phyloP scores from a whole-genome alignment of 768 basidiomycete species.

The Tylopilus rubrobrunneus region DNA sequence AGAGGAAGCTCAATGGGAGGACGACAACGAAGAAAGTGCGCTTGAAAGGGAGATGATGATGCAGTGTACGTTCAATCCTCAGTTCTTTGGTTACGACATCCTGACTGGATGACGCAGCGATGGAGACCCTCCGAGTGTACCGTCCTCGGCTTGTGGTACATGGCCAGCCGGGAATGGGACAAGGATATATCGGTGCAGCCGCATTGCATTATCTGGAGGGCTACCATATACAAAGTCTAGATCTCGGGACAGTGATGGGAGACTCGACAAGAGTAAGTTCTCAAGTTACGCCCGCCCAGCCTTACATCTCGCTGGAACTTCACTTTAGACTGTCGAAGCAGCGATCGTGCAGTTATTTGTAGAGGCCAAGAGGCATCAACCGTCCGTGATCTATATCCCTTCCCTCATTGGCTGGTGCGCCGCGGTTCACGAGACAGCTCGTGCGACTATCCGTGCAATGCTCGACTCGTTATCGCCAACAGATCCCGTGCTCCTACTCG shows the following conservation, averaged over 20 bases:
- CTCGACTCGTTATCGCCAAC: conserved; percentile 87
- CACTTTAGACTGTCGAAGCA: conserved; percentile 75
- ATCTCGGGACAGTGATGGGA: conserved; percentile 82
- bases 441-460: conserved; percentile 84
- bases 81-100: background rate
- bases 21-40: conserved; percentile 73
- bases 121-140: conserved; percentile 88
- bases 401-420: conserved; percentile 83
- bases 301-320: conserved; percentile 1
- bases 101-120: conserved; percentile 46
- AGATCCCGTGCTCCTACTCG: conserved; percentile 91
- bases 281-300: background rate
- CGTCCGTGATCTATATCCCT: conserved; percentile 93
- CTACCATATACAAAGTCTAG: conserved; percentile 90
- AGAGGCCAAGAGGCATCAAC: conserved; percentile 96
- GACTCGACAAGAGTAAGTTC: conserved; percentile 81
- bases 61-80: conserved; percentile 55
- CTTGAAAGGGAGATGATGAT: conserved; percentile 85
- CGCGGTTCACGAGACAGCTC: conserved; percentile 78
- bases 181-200: conserved; percentile 85
- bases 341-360: conserved; percentile 92
- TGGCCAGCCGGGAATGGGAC: conserved; percentile 86
- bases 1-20: conserved; percentile 95
- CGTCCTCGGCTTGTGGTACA: conserved; percentile 83
- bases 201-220: conserved; percentile 93